Conservation (phyloP, 1,284 basidiomycete genomes). For the Chalciporus sp. region DNA sequence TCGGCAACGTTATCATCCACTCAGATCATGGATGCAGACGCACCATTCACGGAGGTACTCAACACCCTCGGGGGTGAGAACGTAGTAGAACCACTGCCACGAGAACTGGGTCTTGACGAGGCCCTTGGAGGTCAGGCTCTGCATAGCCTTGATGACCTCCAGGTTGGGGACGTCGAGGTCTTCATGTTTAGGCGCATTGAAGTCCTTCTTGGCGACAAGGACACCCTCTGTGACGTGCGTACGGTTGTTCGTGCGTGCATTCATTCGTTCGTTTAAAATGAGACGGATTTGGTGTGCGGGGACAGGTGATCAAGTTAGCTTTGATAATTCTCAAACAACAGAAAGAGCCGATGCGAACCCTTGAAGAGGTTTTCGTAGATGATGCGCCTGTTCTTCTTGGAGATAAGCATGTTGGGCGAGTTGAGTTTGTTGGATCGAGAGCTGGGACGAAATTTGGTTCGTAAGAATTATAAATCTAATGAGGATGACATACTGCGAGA, state of each 20-base stretch:
- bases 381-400: slow-evolving; percentile 79
- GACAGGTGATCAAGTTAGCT: slow-evolving; percentile 2
- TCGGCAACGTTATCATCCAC: not conserved
- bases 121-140: slow-evolving; percentile 95
- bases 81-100: slow-evolving; percentile 96
- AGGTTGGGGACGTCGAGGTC: slow-evolving; percentile 97
- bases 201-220: slow-evolving; percentile 99
- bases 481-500: slow-evolving; percentile 25
- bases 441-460: slow-evolving; percentile 28
- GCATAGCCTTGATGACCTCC: slow-evolving; percentile 98
- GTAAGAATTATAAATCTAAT: not conserved
- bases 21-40: slow-evolving; percentile 45
- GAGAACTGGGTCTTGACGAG: slow-evolving; percentile 98
- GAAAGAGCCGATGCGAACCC: slow-evolving; percentile 53
- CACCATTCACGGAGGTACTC: slow-evolving; percentile 94
- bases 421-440: slow-evolving; percentile 42
- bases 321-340: not conserved
- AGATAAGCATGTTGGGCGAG: slow-evolving; percentile 81
- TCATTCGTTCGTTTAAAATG: not conserved
- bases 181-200: slow-evolving; percentile 95
- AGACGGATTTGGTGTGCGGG: no score
- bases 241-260: not conserved
- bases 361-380: slow-evolving; percentile 99
- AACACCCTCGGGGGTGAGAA: slow-evolving; percentile 92
- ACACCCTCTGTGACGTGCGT: slow-evolving; percentile 77